Conservation (phyloP, 202 grass and related monocot species). For the Schoenoplectus tabernaemontani region DNA sequence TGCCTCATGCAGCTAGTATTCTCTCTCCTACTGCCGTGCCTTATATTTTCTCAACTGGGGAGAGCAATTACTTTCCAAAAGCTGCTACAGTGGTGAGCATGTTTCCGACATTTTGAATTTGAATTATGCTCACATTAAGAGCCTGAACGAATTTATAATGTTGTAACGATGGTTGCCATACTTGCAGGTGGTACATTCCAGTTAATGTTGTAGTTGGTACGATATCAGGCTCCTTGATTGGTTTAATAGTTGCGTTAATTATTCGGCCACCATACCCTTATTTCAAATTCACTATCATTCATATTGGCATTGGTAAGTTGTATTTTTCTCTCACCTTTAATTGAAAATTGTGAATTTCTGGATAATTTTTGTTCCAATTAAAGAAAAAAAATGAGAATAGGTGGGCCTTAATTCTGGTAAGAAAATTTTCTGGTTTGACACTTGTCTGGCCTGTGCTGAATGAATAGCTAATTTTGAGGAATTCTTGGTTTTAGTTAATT, state of each 20-base stretch:
- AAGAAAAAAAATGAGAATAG: background rate
- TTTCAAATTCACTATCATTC: slow-evolving; percentile 96
- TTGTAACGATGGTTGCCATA: slow-evolving; percentile 1
- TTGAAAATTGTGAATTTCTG: background rate
- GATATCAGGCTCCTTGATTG: slow-evolving; percentile 74
- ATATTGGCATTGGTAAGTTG: slow-evolving; percentile 85
- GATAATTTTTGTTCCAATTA: slow-evolving; percentile 4
- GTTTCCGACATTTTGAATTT: slow-evolving; percentile 6
- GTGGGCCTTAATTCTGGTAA: background rate
- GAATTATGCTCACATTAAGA: background rate
- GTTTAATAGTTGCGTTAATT: slow-evolving; percentile 80
- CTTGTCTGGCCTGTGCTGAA: background rate
- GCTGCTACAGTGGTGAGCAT: slow-evolving; percentile 69
- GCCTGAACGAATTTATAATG: background rate
- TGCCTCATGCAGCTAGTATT: slow-evolving; percentile 77
- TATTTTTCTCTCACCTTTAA: slow-evolving; percentile 7
- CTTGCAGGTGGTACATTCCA: slow-evolving; percentile 97
- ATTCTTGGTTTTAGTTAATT: background rate
- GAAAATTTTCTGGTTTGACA: background rate
- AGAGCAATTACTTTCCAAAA: slow-evolving; percentile 74
- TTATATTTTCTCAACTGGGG: slow-evolving; percentile 97
- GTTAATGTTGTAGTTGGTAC: slow-evolving; percentile 81
- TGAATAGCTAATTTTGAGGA: background rate
- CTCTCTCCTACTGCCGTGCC: slow-evolving; percentile 95
- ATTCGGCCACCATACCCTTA: slow-evolving; percentile 88